A percentile compares a stretch with the other conserved stretches of the same genome.
phyloP scores from a whole-genome alignment of 345 rosid genomes.

The Arabidopsis arenosa region DNA sequence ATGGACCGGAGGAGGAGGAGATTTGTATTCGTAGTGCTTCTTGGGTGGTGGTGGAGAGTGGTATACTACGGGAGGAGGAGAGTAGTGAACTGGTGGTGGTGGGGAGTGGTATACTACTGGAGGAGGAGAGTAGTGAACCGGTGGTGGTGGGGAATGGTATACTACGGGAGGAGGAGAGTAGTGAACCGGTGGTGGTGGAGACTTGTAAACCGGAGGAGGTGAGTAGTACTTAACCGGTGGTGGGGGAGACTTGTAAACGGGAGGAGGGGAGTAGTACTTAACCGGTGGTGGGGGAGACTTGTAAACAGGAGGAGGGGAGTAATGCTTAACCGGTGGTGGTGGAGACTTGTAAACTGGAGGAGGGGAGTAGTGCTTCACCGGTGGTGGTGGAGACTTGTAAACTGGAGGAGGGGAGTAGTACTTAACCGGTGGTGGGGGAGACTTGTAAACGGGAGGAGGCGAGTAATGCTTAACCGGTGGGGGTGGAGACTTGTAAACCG shows the following conservation, averaged over 20 bases:
- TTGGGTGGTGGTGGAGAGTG: slow-evolving; percentile 36
- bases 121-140: slow-evolving; percentile 35
- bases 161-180: slow-evolving; percentile 23
- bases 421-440: slow-evolving; percentile 31
- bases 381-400: slow-evolving; percentile 34
- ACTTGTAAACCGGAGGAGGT: slow-evolving; percentile 18
- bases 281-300: slow-evolving; percentile 36
- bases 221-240: slow-evolving; percentile 17
- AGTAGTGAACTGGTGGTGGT: slow-evolving; percentile 25
- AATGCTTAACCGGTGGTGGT: slow-evolving; percentile 33
- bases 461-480: slow-evolving; percentile 1
- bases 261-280: slow-evolving; percentile 23
- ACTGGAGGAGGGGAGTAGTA: slow-evolving; percentile 23
- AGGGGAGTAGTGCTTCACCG: slow-evolving; percentile 14
- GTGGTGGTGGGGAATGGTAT: slow-evolving; percentile 36
- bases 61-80: slow-evolving; percentile 26
- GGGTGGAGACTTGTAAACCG: slow-evolving; percentile 11
- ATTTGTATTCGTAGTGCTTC: slow-evolving; percentile 29
- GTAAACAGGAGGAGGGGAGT: slow-evolving; percentile 36
- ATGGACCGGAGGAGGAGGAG: slow-evolving; percentile 39
- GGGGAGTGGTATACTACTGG: slow-evolving; percentile 32
- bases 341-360: slow-evolving; percentile 42
- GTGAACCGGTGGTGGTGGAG: slow-evolving; percentile 28
- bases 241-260: slow-evolving; percentile 4
- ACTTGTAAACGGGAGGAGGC: slow-evolving; percentile 10